phyloP scores from a whole-genome alignment of 345 rosid genomes.

The Garcia nutans region DNA sequence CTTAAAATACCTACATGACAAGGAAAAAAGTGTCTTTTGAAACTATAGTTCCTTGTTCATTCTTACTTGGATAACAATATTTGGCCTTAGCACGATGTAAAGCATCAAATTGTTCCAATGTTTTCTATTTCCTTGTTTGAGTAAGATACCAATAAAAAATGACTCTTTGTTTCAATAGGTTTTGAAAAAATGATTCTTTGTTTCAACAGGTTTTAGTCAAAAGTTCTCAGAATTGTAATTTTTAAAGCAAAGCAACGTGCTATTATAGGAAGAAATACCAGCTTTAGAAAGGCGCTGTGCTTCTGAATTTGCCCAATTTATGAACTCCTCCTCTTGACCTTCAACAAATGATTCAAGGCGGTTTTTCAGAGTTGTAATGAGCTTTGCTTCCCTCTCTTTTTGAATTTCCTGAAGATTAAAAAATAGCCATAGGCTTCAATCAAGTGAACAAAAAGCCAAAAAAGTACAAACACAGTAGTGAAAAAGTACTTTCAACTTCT shows the following conservation, averaged over 20 bases:
- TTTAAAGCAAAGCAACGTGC: neutral
- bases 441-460: neutral
- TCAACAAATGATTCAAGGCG: slow-evolving; percentile 71
- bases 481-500: slow-evolving; percentile 60
- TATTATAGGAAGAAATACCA: slow-evolving; percentile 38
- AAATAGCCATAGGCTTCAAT: neutral
- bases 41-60: neutral
- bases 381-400: slow-evolving; percentile 74
- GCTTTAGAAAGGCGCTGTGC: slow-evolving; percentile 73
- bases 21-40: neutral
- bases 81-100: neutral
- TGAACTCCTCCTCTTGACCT: slow-evolving; percentile 58
- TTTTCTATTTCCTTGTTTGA: neutral
- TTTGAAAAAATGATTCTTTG: too few species aligned
- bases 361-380: slow-evolving; percentile 55
- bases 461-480: neutral
- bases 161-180: too few species aligned
- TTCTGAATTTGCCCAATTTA: slow-evolving; percentile 72
- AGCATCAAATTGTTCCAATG: neutral
- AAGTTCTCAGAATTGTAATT: neutral
- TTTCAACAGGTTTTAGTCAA: neutral
- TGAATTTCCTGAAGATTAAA: slow-evolving; percentile 54
- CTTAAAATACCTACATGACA: neutral
- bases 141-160: neutral
- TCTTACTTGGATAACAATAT: neutral